These are phyloP conservation scores for Chlorella sp. DNA, from an alignment of 139 green algal genomes.

Conservation along the genomic window DNA sequence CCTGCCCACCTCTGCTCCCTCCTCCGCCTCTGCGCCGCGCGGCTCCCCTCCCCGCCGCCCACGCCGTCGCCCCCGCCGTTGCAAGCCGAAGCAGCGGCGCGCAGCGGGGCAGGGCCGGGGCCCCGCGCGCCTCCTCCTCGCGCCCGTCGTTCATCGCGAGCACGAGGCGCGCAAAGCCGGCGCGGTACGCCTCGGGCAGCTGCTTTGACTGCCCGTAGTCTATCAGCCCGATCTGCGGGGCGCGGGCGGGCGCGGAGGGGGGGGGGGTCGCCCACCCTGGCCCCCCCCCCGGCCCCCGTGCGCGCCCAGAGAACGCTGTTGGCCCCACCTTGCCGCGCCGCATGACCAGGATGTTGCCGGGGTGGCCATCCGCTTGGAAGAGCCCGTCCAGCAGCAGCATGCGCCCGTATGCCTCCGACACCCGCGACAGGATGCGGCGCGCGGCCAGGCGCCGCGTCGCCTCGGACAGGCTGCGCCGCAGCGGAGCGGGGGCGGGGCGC, in stretches of 20 bases:
- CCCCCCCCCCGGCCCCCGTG: not conserved
- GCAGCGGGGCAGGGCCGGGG: too few relatives aligned
- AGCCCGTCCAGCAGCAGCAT: conserved; percentile 93
- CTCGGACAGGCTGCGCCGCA: conserved; percentile 33
- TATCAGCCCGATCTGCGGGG: conserved; percentile 86
- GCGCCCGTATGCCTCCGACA: conserved; percentile 89
- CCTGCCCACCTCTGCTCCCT: not conserved
- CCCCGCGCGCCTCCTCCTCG: not conserved
- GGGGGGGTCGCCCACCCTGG: too few relatives aligned
- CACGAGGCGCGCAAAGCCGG: conserved; percentile 78
- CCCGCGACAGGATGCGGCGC: conserved; percentile 48
- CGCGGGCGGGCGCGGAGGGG: too few relatives aligned
- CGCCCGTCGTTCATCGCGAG: conserved; percentile 57
- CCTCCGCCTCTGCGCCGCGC: not conserved
- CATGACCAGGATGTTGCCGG: conserved; percentile 89
- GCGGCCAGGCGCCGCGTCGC: conserved; percentile 35
- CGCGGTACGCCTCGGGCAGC: conserved; percentile 64
- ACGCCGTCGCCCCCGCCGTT: not conserved
- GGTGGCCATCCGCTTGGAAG: conserved; percentile 79
- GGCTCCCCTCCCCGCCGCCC: not conserved
- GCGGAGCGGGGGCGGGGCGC: not conserved
- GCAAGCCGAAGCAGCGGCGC: not conserved
- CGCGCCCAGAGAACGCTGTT: not conserved
- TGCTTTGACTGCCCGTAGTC: conserved; percentile 97
- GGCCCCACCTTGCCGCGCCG: conserved; percentile 28